Percentiles rank a stretch among this genome's conserved stretches.
Conservation (phyloP, 768 basidiomycete genomes). For the Suillus bovinus region DNA sequence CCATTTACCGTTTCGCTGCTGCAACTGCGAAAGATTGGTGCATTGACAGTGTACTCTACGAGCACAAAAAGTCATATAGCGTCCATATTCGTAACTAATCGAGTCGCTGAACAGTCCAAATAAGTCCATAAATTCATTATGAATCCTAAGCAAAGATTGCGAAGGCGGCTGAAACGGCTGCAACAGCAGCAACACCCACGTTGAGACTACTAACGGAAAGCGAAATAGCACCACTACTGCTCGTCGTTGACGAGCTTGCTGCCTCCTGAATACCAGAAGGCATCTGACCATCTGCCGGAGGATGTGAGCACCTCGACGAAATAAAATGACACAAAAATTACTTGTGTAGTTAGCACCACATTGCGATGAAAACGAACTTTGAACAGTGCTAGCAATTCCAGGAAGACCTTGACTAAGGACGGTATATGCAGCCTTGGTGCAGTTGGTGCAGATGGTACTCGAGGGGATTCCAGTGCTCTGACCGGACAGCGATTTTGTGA, state of each 20-base stretch:
- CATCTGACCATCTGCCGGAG: constrained; percentile 30
- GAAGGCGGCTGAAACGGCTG: constrained; percentile 37
- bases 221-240: constrained; percentile 21
- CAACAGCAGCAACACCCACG: constrained; percentile 28
- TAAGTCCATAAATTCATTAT: not conserved
- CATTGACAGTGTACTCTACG: not conserved
- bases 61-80: not conserved
- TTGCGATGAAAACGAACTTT: constrained; percentile 28
- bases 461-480: constrained; percentile 19
- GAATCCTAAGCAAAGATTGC: constrained; percentile 33
- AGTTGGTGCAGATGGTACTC: constrained; percentile 54
- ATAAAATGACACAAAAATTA: constrained; percentile 28
- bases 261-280: constrained; percentile 27
- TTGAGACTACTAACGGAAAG: constrained; percentile 24
- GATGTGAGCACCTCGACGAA: constrained; percentile 4
- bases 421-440: constrained; percentile 53
- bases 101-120: not conserved
- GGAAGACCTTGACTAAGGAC: constrained; percentile 40
- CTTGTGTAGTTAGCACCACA: constrained; percentile 58
- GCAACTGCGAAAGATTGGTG: not conserved
- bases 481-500: constrained; percentile 13
- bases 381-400: constrained; percentile 25
- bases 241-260: constrained; percentile 18
- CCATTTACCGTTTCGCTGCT: no score
- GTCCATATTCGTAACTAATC: not conserved